phyloP scores from a whole-genome alignment of 1,284 basidiomycete genomes.

The Trichosporon asahii region DNA sequence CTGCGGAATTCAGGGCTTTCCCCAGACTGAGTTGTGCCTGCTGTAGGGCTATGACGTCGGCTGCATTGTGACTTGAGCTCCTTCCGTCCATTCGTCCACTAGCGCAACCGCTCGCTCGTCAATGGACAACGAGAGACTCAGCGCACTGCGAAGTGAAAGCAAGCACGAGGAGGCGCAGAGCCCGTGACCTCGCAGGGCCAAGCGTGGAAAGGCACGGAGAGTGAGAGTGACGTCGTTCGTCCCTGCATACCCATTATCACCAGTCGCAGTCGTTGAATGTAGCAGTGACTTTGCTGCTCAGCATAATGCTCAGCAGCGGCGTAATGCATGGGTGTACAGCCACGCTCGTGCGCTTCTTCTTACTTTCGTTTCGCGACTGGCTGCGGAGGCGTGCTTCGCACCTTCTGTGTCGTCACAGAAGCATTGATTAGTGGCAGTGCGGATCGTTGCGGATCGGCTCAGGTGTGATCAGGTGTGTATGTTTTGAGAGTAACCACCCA shows the following conservation, averaged over 20 bases:
- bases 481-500: background rate
- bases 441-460: background rate
- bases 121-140: background rate
- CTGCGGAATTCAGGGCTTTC: slow-evolving; percentile 4
- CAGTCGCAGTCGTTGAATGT: background rate
- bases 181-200: background rate
- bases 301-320: background rate
- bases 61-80: background rate
- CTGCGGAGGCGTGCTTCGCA: background rate
- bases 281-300: background rate
- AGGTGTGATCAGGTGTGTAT: background rate
- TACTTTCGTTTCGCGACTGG: background rate
- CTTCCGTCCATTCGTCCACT: background rate
- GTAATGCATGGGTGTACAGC: background rate
- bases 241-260: background rate
- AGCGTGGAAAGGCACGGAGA: background rate
- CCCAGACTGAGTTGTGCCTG: background rate
- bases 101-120: background rate
- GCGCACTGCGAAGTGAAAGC: too few species aligned
- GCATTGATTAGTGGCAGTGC: background rate
- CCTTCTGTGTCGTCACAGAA: background rate
- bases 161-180: background rate
- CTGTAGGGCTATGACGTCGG: background rate
- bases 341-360: background rate
- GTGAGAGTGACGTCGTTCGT: background rate